These are phyloP conservation scores for Tylopilus rubrobrunneus DNA, from an alignment of 768 basidiomycete genomes.

Conservation along the genomic window DNA sequence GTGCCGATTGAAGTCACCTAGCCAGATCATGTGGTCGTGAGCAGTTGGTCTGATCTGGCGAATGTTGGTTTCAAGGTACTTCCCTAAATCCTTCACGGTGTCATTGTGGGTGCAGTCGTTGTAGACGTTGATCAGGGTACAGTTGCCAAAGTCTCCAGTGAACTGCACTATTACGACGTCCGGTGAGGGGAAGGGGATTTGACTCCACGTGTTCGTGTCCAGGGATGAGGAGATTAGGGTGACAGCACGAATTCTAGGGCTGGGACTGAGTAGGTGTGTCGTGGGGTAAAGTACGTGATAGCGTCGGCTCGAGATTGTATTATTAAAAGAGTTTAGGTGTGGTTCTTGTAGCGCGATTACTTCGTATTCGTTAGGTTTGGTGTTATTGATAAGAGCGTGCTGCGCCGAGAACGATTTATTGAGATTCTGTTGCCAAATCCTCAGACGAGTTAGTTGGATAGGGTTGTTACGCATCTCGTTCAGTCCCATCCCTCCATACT, in stretches of 20 bases:
- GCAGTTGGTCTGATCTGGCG: not conserved
- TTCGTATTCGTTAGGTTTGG: rapidly evolving
- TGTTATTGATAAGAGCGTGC: not conserved
- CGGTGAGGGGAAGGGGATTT: not conserved
- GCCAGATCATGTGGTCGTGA: slow-evolving; percentile 16
- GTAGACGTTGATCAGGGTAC: not conserved
- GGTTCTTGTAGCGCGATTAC: not conserved
- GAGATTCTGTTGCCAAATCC: no score
- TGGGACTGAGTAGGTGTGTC: rapidly evolving
- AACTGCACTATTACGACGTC: not conserved
- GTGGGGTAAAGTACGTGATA: not conserved
- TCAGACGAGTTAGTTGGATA: not conserved
- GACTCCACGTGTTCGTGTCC: not conserved
- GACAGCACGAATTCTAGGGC: not conserved
- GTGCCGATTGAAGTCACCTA: slow-evolving; percentile 33
- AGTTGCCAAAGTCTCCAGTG: rapidly evolving
- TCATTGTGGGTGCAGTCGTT: not conserved
- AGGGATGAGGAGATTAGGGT: not conserved
- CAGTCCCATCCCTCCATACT: not conserved
- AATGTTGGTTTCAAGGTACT: not conserved
- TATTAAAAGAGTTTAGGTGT: not conserved
- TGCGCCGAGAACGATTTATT: not conserved
- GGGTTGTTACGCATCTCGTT: not conserved
- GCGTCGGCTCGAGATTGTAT: not conserved
- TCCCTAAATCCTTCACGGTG: not conserved